Percentiles rank a stretch among this genome's conserved stretches.
These are phyloP conservation scores for Colletotrichum siamense DNA, from an alignment of 2,329 filamentous ascomycete species.

Conservation along the genomic window DNA sequence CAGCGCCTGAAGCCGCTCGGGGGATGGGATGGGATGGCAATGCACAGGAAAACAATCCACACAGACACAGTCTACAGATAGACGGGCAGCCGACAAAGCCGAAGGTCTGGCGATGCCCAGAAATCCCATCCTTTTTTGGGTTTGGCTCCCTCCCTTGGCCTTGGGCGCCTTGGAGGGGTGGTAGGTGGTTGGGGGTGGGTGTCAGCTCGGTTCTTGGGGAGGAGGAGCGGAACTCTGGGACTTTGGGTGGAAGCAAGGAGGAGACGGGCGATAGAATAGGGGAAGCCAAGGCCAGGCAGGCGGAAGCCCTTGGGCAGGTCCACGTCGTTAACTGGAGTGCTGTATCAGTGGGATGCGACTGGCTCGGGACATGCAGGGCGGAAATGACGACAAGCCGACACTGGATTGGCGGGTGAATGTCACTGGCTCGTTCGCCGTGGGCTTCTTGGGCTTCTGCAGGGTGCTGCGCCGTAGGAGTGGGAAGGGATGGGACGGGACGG, in stretches of 20 bases:
- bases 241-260: conserved; percentile 7
- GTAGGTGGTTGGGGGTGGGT: neutral
- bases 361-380: neutral
- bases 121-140: neutral
- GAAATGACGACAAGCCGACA: conserved; percentile 2
- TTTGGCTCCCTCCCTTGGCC: conserved; percentile 18
- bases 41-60: neutral
- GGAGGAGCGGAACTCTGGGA: conserved; percentile 20
- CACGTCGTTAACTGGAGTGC: neutral
- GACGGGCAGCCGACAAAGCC: conserved; percentile 1
- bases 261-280: neutral
- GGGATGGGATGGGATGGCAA: neutral
- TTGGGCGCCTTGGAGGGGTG: neutral
- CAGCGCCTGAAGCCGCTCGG: neutral
- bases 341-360: neutral
- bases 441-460: neutral
- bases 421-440: neutral
- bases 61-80: neutral
- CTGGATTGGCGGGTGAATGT: neutral
- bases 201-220: neutral
- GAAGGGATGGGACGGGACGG: neutral
- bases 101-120: conserved; percentile 3
- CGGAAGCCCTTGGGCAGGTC: neutral
- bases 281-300: conserved; percentile 1
- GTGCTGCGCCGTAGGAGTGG: conserved; percentile 2